Evolutionary conservation across 1,139 yeast genomes (phyloP), one percentile per base, ranked within the genome.

Genomic region (Lodderomyces theae): DNA sequence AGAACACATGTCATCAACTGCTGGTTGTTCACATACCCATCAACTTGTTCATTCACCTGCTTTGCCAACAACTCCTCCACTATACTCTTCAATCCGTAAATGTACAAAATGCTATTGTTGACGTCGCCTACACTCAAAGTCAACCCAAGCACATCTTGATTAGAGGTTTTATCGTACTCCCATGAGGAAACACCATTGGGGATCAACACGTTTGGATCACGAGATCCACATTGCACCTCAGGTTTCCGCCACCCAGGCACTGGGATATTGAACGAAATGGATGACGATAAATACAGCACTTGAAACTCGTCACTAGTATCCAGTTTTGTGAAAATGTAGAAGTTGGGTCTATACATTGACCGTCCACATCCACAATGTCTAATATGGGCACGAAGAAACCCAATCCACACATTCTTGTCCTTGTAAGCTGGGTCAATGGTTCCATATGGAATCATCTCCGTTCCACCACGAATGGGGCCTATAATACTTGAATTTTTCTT

Each of bases 401-500:
- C 69, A 2, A 65, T 43, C 71, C 69, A 66, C 8, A 61, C 47
- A 39, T 63, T 64, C 17, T 25, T 12, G 17, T 35, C 35, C 10
- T 28, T 26, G 17, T 31, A 21, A 2, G 17, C 4, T 4, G 30
- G 24, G 23, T 36, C 35, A 17, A 40, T 26, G 2, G 39, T 21
- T 9, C 24, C n/a, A 12, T 41, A 26, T 1, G 60, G 64, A 3
- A 64, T 42, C 37, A 67, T 44, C 39, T 63, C 64, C 4, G 73
- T 67, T 6, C 73, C 73, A 7, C 73, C 73, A 43, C 73, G 51
- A 10, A 67, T 53, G 2, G 66, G 63, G 1, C 72, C 72, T 8
- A 66, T 60, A 15, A 41, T 34, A 11, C 56, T 52, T 15, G n/a
- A n/a, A n/a, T 3, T 11, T n/a, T 43, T 29, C 35, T 1, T 52